Conservation (phyloP, 495 filamentous ascomycete species). For the Penicillium pancosmium region DNA sequence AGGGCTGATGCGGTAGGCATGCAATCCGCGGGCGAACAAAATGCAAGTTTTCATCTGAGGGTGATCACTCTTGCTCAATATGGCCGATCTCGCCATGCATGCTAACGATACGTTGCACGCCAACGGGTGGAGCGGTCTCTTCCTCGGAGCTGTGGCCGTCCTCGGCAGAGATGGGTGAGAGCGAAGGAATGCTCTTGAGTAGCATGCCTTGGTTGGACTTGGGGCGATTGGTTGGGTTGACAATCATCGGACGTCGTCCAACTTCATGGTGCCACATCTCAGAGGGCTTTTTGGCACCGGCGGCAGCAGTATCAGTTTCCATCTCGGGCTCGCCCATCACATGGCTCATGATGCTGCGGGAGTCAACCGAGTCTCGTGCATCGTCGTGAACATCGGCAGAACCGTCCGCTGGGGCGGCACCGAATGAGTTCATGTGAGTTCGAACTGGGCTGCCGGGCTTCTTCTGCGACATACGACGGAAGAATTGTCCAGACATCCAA, state of each 20-base stretch:
- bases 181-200: slow-evolving; percentile 58
- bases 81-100: slow-evolving; percentile 65
- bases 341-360: slow-evolving; percentile 41
- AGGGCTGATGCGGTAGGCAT: neutral
- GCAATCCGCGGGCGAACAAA: neutral
- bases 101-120: slow-evolving; percentile 65
- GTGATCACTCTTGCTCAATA: slow-evolving; percentile 25
- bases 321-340: slow-evolving; percentile 36
- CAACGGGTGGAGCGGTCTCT: slow-evolving; percentile 31
- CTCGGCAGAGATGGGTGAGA: slow-evolving; percentile 47
- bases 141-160: slow-evolving; percentile 45
- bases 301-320: slow-evolving; percentile 25
- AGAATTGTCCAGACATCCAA: slow-evolving; percentile 79
- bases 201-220: slow-evolving; percentile 71
- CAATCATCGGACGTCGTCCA: slow-evolving; percentile 55
- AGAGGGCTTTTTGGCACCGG: slow-evolving; percentile 28
- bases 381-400: slow-evolving; percentile 34
- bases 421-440: slow-evolving; percentile 50
- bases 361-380: slow-evolving; percentile 25
- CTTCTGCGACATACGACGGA: slow-evolving; percentile 54
- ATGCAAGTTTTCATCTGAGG: neutral
- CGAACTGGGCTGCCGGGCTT: slow-evolving; percentile 45
- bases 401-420: slow-evolving; percentile 14
- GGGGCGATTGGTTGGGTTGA: slow-evolving; percentile 48
- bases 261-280: slow-evolving; percentile 57